Evolutionary conservation across 352 stramenopile genomes (phyloP), one percentile per base, ranked within the genome.

Genomic region (Phytophthora pluvialis): DNA sequence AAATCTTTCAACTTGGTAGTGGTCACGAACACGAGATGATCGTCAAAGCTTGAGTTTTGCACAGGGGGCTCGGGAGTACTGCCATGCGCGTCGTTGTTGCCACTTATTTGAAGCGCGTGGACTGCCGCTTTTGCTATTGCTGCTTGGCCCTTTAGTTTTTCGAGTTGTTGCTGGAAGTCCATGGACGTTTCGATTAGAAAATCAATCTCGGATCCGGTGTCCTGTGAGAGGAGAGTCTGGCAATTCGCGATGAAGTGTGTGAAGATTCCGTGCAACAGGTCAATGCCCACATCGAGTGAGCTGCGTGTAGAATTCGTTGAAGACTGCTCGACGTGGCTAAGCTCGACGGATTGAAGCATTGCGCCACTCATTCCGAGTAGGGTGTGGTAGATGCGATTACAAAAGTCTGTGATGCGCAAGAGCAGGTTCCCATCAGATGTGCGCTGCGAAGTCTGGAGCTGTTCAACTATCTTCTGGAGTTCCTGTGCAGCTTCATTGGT

Each of bases 111-210:
- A 40, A 61, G 43, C 10, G 54, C 60, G 47, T 67, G 61, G 1
- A 43, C 42, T 21, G 60, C 60, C 7, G 44, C 61, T 40, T 70
- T 79, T 9, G 47, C 21, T n/a, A 75, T 83, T 13, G 70, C 67
- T 12, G 78, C 70, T 44, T 91, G 80, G 15, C 77, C 67, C 40
- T 81, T 84, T 6, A 89, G 72, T 31, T 86, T 84, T 0, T 70
- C 62, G 12, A 89, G 58, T 32, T 89, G 78, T 15, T 75, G 57
- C 9, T 71, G 60, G 45, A 91, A 91, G 4, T 70, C 31, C 0
- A 60, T 42, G 0, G 78, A 52, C 31, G 75, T 77, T 16, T 83
- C 67, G 4, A 77, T 39, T 7, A 91, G 18, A 12, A 77, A 60
- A 1, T 57, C 50, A 8, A 75, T 52, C 10, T 74, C 49, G 0